Base-by-base conservation (phyloP, 1,284 basidiomycete genomes). In the Cutaneotrichosporon daszewskae region DNA sequence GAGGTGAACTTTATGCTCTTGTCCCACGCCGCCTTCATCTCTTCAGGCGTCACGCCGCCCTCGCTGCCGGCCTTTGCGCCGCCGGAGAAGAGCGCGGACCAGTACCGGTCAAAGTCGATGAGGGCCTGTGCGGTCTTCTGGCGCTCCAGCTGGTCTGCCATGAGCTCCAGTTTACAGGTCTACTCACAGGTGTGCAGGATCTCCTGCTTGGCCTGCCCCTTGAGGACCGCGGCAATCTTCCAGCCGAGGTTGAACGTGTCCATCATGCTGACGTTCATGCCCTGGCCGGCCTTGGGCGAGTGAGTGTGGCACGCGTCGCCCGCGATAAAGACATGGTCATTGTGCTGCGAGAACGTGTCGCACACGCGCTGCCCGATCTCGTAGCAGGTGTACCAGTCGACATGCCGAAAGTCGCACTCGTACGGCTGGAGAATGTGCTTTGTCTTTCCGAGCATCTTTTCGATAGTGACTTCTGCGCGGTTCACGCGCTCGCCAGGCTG, bases 31-130 rank as follows among this genome's bases (percentile, higher is more conserved):
- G 32, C 37, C 5, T 35, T 20, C 43, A 46, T 49, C 40, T 51
- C 51, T 3, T 76, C 73, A 26, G 75, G 72, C 4, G 78, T 79
- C 16, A 39, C 22, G 14, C 32, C 31, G 34, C 34, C 43, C 17
- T 32, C 17, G 4, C 33, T 33, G 22, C 25, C 31, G 24, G 75
- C 74, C 40, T 46, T 46, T 8, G 84, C 81, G 67, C 86, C 87
- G 34, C 80, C 82, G 14, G 84, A 86, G 67, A 88, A 87, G 18
- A 89, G 69, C 11, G 77, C 74, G 2, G 84, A 77, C 60, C 82
- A 87, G 54, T 82, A 71, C 63, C 80, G 81, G 67, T 91, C 87
- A 55, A 88, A 88, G 45, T 78, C 65, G 55, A 90, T 89, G 42
- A 91, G 75, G 53, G 88, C 83, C 64, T 84, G 47, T 9, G 54